Evolutionary conservation across 495 filamentous ascomycete genomes (phyloP), one percentile per base, ranked within the genome.

Genomic region (Xylaria nigripes): DNA sequence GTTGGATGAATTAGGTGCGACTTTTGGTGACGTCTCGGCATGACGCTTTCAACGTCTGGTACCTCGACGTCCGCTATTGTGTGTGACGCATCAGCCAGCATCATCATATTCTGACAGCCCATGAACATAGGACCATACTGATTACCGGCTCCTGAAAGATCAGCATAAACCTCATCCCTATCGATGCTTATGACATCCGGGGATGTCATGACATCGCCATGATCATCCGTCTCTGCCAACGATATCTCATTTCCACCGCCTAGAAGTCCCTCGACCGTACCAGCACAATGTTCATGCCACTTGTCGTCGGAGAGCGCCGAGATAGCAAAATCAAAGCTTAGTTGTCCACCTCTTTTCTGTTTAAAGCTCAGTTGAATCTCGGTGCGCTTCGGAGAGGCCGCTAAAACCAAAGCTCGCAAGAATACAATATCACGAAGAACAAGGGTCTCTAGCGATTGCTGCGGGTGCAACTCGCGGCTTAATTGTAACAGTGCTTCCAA

Each of bases 401-500:
- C 5, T 8, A 43, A 7, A 5, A 43, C 41, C 41, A 43, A 43
- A 23, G 18, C 41, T 13, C 41, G 41, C 22, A 22, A 19, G 15
- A 43, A 43, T 21, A 6, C 6, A n/a, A 43, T 43, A n/a, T 43
- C 41, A 23, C 41, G 16, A 13, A 43, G 22, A 43, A 23, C 41
- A 43, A 43, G n/a, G 4, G 18, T 21, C 18, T 43, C 41, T 6
- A 43, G 41, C 18, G 18, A 21, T 9, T 43, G 41, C 15, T 19
- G 3, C 41, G 18, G 41, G 6, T 19, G 7, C 22, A 19, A 13
- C 45, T 81, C 77, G 15, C 32, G 32, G 0, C 64, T 43, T 13
- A 36, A 2, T 13, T 36, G 32, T 36, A 36, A 36, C 3, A 71
- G 64, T 0, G 75, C 79, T 56, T 82, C 78, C 13, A 72, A 60